Base-by-base conservation (phyloP, 2,329 filamentous ascomycete genomes). In the Trichoderma cornu-damae region DNA sequence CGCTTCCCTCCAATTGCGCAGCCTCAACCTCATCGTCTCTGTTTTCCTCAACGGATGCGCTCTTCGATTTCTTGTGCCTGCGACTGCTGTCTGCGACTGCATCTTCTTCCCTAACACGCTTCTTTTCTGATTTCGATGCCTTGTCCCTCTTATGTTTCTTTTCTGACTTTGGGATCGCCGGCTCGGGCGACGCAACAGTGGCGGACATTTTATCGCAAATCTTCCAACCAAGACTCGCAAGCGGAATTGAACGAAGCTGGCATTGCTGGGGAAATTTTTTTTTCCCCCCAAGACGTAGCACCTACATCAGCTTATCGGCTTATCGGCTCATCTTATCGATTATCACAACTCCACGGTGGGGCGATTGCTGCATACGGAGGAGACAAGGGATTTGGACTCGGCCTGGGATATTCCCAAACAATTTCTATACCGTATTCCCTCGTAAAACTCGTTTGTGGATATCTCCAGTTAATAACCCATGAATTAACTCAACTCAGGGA, bases 31-130 rank as follows among this genome's bases (percentile, higher is more conserved):
- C 58, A 53, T 62, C 53, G 59, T 63, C 58, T 49, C 61, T 51
- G n/a, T 57, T 66, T 32, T 68, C 66, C 34, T 68, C 66, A 44
- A 60, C 66, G 48, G 66, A 73, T 66, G 73, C 73, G 72, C 71
- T 77, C 67, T 78, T 79, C 4, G 77, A 76, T 59, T 77, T 78
- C 63, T 81, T 80, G 64, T 77, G 72, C 67, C 76, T 78, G 64
- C 75, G 74, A 59, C 79, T 76, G 34, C 68, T 66, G 46, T 72
- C 70, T 38, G 69, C 70, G 6, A 62, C 58, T 18, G 63, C 64
- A 37, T 78, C 75, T 24, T 78, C 75, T 48, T 78, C 76, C 42
- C 76, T 68, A 6, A 70, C 66, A 42, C 76, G 73, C 69, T 79
- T 79, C 68, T 77, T 77, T 44, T 76, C 66, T 8, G 67, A 67